A percentile compares a stretch with the other conserved stretches of the same genome.
phyloP scores from a whole-genome alignment of 2,329 filamentous ascomycete species.

The Exophiala lecanii-corni region DNA sequence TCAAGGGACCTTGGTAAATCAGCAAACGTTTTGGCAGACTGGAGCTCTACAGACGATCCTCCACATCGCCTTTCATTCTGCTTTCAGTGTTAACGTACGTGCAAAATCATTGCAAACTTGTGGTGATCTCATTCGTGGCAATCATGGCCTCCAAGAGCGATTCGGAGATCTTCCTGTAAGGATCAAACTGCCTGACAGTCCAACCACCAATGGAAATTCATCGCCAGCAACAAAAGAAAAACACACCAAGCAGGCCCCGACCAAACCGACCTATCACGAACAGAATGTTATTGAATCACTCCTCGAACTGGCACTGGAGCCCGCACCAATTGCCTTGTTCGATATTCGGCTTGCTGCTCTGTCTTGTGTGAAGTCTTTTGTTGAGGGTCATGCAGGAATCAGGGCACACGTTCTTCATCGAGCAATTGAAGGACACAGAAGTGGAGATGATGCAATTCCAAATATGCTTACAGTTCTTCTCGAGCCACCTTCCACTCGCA shows the following conservation, averaged over 20 bases:
- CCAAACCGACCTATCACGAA: conserved; percentile 10
- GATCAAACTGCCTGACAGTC: conserved; percentile 28
- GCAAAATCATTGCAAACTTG: conserved; percentile 81
- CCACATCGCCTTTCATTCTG: conserved; percentile 72
- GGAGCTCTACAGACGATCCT: conserved; percentile 74
- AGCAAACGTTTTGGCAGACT: conserved; percentile 78
- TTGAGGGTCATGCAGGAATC: conserved; percentile 74
- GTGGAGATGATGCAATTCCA: conserved; percentile 72
- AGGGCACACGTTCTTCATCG: conserved; percentile 78
- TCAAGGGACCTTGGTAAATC: conserved; percentile 74
- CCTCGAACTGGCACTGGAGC: conserved; percentile 72
- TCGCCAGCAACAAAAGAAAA: conserved; percentile 16
- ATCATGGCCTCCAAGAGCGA: conserved; percentile 72
- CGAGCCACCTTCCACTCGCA: conserved; percentile 56
- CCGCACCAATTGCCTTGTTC: conserved; percentile 63
- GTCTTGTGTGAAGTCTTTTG: conserved; percentile 89
- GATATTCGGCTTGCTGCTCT: conserved; percentile 80
- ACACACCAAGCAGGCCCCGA: conserved; percentile 1
- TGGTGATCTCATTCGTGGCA: conserved; percentile 81
- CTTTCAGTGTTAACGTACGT: conserved; percentile 70
- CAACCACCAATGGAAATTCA: conserved; percentile 33
- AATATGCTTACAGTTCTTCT: conserved; percentile 85
- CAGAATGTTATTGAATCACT: conserved; percentile 87
- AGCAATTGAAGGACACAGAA: conserved; percentile 80
- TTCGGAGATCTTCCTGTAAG: conserved; percentile 83